Evolutionary conservation across 2,329 filamentous ascomycete species (phyloP), one percentile per base, ranked within the genome.

Genomic region (Phyllosticta citribraziliensis): DNA sequence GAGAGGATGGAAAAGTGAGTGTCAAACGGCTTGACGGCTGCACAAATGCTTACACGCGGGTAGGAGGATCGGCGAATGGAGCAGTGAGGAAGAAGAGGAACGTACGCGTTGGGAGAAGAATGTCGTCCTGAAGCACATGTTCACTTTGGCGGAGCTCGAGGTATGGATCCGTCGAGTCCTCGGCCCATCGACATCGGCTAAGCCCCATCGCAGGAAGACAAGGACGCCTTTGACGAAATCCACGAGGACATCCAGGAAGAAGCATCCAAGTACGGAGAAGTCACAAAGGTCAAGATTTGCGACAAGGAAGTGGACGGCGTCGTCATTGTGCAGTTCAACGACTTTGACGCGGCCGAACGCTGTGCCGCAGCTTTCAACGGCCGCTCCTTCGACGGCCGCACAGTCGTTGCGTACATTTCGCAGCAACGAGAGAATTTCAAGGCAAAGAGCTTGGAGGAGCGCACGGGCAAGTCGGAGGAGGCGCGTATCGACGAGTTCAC

Each of bases 61-160:
- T 69, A 93, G 91, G 56, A 92, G 93, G 75, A 84, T 97, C 35
- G 88, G 91, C 3, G 92, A 97, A 73, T 99, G 94, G 94, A 89
- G 91, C 40, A 47, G 40, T 69, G 93, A 97, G 69, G 92, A 97
- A 71, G 88, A 93, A 60, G 59, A 56, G 9, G 19, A 17, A 83
- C 87, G 25, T 64, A 80, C 79, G 14, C 78, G 78, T 68, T 88
- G 84, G 76, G 89, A 92, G 68, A 95, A 92, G 72, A 80, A 89
- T 17, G 92, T 96, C 27, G 86, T 97, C 62, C 77, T 99, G 65
- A 90, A 90, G 70, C 86, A 96, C 75, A 96, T 96, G 88, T 99
- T 99, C 75, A 95, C 91, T 1, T 80, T 93, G 40, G 30, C 58
- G n/a, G 60, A 62, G n/a, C 55, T 62, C 5, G 56, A 58, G 55